phyloP scores from a whole-genome alignment of 495 filamentous ascomycete genomes.

The Aspergillus carlsbadensis region DNA sequence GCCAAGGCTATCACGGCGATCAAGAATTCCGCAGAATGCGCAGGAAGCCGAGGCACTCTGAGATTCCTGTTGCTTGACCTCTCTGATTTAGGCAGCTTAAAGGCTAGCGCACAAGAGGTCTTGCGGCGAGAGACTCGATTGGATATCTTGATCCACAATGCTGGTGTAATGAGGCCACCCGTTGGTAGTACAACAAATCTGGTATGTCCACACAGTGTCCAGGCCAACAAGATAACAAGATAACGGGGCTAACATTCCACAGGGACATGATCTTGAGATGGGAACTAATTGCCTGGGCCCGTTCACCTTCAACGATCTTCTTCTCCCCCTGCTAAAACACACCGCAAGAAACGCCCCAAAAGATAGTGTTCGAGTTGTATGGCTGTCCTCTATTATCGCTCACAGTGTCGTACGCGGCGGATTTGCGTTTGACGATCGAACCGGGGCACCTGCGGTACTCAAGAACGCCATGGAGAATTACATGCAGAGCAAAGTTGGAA shows the following conservation, averaged over 20 bases:
- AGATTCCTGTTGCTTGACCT: conserved; percentile 41
- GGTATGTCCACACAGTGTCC: too few relatives aligned
- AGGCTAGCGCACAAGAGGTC: conserved; percentile 34
- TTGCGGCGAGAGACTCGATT: conserved; percentile 32
- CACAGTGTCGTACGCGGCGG: neutral
- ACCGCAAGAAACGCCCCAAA: neutral
- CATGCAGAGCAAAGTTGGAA: conserved; percentile 2
- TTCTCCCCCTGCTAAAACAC: neutral
- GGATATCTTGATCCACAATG: conserved; percentile 63
- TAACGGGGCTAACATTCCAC: neutral
- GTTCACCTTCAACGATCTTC: neutral
- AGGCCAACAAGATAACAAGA: neutral
- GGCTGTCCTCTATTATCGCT: neutral
- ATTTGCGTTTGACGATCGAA: neutral
- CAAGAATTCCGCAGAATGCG: conserved; percentile 23
- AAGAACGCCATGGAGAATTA: neutral
- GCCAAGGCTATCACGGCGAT: conserved; percentile 40
- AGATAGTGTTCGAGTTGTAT: neutral
- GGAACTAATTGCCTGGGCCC: conserved; percentile 8
- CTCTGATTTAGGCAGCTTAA: conserved; percentile 37
- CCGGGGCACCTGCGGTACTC: neutral
- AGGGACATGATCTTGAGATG: conserved; percentile 7
- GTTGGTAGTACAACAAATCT: neutral
- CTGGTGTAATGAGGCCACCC: conserved; percentile 55
- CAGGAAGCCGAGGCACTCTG: conserved; percentile 17